Evolutionary conservation across 2,329 filamentous ascomycete species (phyloP).

Genomic region (Stachybotrys chartarum): DNA sequence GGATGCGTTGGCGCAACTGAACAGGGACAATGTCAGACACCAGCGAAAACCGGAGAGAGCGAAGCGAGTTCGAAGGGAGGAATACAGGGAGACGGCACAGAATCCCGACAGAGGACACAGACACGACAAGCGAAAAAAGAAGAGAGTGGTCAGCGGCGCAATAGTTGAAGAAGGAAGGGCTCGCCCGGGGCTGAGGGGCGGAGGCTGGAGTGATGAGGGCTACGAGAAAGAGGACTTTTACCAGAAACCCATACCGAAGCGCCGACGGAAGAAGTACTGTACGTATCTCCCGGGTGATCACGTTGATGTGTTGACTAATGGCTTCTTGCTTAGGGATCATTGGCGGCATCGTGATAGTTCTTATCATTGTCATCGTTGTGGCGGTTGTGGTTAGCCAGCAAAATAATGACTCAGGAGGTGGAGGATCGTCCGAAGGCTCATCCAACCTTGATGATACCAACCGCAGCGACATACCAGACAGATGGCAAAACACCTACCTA

Average conservation of each 20-base stretch:
- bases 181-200: conserved; percentile 33
- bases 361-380: conserved; percentile 63
- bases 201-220: conserved; percentile 34
- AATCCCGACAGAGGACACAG: conserved; percentile 21
- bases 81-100: conserved; percentile 12
- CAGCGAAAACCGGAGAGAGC: conserved; percentile 39
- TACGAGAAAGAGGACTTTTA: conserved; percentile 42
- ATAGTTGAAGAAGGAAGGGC: conserved; percentile 60
- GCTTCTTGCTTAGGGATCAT: conserved; percentile 40
- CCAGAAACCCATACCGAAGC: conserved; percentile 33
- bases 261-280: conserved; percentile 56
- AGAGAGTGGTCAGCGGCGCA: conserved; percentile 62
- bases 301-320: neutral
- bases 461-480: conserved; percentile 51
- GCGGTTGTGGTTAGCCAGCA: conserved; percentile 56
- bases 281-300: conserved; percentile 19
- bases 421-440: conserved; percentile 18
- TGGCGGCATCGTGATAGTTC: conserved; percentile 42
- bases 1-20: conserved; percentile 58
- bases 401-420: conserved; percentile 4
- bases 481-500: conserved; percentile 66
- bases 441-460: conserved; percentile 42
- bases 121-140: conserved; percentile 38
- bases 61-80: conserved; percentile 18
- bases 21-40: conserved; percentile 48